A percentile compares a stretch with the other conserved stretches of the same genome.
These are phyloP conservation scores for Colletotrichum sp. DNA, from an alignment of 2,329 filamentous ascomycete genomes.

Conservation along the genomic window DNA sequence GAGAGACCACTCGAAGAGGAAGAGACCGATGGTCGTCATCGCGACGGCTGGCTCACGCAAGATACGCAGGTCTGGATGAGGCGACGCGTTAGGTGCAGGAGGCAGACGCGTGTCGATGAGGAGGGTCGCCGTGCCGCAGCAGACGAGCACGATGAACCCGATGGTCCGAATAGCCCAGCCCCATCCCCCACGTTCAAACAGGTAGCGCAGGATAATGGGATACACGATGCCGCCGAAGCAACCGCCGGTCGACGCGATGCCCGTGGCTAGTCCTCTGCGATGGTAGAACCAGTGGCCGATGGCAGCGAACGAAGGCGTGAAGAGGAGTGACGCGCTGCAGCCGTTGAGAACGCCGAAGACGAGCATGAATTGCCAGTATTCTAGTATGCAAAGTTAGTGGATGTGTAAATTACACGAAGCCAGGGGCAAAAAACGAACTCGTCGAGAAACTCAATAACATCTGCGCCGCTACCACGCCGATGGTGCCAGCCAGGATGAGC, in stretches of 20 bases:
- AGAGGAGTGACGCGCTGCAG: conserved; percentile 76
- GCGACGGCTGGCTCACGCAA: conserved; percentile 66
- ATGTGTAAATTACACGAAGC: no score
- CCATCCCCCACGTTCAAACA: conserved; percentile 56
- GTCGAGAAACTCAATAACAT: conserved; percentile 75
- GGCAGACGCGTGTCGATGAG: conserved; percentile 66
- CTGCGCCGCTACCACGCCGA: conserved; percentile 65
- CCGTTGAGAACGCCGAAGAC: conserved; percentile 79
- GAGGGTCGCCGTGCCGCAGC: conserved; percentile 49
- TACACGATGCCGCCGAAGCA: conserved; percentile 74
- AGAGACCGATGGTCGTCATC: conserved; percentile 70
- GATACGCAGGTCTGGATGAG: conserved; percentile 69
- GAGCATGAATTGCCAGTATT: conserved; percentile 87
- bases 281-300: conserved; percentile 83
- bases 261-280: conserved; percentile 79
- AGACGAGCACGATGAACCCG: conserved; percentile 51
- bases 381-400: conserved; percentile 28
- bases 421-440: conserved; percentile 52
- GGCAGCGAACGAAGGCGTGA: conserved; percentile 80
- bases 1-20: conserved; percentile 75
- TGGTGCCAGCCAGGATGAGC: conserved; percentile 72
- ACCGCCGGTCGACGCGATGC: conserved; percentile 78
- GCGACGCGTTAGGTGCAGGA: conserved; percentile 61
- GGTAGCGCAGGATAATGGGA: conserved; percentile 53
- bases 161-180: conserved; percentile 57